Base-by-base conservation (phyloP, 805 yeast genomes). In the Alloascoidea africana region DNA sequence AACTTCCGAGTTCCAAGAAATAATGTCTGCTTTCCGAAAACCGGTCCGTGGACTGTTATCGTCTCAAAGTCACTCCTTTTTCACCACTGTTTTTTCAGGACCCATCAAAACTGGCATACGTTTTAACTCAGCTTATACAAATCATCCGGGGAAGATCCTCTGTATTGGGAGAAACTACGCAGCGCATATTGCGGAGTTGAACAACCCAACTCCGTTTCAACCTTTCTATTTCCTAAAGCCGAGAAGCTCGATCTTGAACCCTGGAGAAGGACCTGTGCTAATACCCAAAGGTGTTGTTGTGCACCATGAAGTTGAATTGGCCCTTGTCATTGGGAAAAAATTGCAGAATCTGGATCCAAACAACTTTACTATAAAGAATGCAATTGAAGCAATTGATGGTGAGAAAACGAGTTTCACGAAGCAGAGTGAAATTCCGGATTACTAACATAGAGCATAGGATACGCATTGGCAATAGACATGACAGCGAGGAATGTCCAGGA, bases 121-220 rank as follows among this genome's bases (percentile, higher is more conserved):
- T n/a, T n/a, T n/a, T n/a, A n/a, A n/a, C n/a, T n/a, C n/a, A n/a
- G n/a, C n/a, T n/a, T 53, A 60, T 76, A 33, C 73, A 70, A 40
- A 50, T 60, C n/a, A n/a, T 14, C 86, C 84, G 2, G 68, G 77
- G 27, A 91, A 91, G 60, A 72, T 89, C 51, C 70, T 91, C 14
- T 91, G 98, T 58, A 89, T 91, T 46, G 99, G 98, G 34, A 78
- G 98, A 49, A 91, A 91, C 59, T 91, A 86, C 54, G 93, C 85
- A n/a, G 96, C 94, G 15, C 99, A 91, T 51, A 83, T 86, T 53
- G 71, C 79, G 44, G 99, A 91, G 56, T 64, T 91, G 41, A 80
- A 83, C 64, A 91, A 87, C 53, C 58, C 71, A 16, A 66, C 70
- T 15, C 97, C 99, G 2, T 62, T 66, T 27, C 83, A 76, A 51